These are phyloP conservation scores for Bocquillonia castaneifolia DNA, from an alignment of 441 rosid genomes.

Conservation along the genomic window DNA sequence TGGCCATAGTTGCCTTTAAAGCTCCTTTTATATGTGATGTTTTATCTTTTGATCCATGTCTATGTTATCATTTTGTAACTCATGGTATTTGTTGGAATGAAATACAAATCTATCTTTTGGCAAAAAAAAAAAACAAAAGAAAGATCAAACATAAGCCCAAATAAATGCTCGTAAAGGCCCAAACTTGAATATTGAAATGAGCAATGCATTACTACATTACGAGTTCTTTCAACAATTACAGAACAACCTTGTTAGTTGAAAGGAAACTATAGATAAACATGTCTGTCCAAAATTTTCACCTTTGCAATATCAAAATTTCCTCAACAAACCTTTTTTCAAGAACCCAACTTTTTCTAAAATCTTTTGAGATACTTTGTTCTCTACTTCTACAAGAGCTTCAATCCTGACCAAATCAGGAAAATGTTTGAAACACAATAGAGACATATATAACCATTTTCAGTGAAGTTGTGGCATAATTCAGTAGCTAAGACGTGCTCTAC, in stretches of 20 bases:
- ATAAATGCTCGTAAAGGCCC: too few relatives aligned
- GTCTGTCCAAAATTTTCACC: slow-evolving; percentile 46
- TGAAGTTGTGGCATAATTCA: slow-evolving; percentile 30
- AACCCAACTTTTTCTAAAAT: slow-evolving; percentile 49
- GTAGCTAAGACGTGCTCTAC: slow-evolving; percentile 37
- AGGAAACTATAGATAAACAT: slow-evolving; percentile 37
- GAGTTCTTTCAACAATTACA: too few relatives aligned
- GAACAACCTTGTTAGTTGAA: slow-evolving; percentile 22
- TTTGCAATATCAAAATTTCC: slow-evolving; percentile 39
- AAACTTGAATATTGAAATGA: too few relatives aligned
- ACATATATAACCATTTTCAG: slow-evolving; percentile 34
- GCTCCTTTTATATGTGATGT: too few relatives aligned
- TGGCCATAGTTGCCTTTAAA: too few relatives aligned
- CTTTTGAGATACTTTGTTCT: neutral
- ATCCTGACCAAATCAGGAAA: slow-evolving; percentile 41
- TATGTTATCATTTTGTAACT: too few relatives aligned
- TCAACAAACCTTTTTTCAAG: slow-evolving; percentile 43
- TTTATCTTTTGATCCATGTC: too few relatives aligned
- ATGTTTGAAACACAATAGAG: slow-evolving; percentile 18
- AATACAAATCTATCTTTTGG: too few relatives aligned
- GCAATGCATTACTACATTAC: too few relatives aligned
- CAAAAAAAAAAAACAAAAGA: too few relatives aligned
- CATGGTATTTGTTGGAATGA: too few relatives aligned
- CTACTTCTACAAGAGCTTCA: slow-evolving; percentile 35
- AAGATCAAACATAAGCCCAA: too few relatives aligned